Evolutionary conservation across 768 basidiomycete genomes (phyloP).

Genomic region (Rhizopogon vinicolor): DNA sequence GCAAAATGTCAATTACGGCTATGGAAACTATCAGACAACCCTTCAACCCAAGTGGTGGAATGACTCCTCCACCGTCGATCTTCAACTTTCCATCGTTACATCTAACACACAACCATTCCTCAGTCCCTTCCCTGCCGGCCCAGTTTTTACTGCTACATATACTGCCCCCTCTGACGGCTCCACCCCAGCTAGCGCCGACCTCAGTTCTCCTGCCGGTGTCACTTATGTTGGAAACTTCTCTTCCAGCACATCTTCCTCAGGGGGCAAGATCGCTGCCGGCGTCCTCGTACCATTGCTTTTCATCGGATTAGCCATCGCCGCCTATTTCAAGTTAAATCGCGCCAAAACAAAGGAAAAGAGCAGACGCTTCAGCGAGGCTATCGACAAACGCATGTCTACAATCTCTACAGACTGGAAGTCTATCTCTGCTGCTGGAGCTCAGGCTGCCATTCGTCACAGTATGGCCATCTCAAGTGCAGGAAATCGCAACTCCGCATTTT

Average conservation of each 20-base stretch:
- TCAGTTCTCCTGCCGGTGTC: constrained; percentile 25
- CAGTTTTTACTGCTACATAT: constrained; percentile 66
- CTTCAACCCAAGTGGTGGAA: constrained; percentile 75
- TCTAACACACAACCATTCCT: constrained; percentile 47
- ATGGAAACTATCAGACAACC: constrained; percentile 44
- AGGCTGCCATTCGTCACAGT: constrained; percentile 67
- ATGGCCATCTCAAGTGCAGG: constrained; percentile 42
- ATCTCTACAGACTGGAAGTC: constrained; percentile 77
- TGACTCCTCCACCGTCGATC: constrained; percentile 36
- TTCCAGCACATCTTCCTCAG: constrained; percentile 31
- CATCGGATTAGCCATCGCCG: constrained; percentile 35
- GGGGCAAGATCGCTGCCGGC: constrained; percentile 64
- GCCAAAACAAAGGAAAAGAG: constrained; percentile 44
- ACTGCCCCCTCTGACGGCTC: constrained; percentile 34
- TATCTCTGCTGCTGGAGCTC: constrained; percentile 64
- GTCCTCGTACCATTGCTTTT: constrained; percentile 61
- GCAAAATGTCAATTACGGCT: constrained; percentile 42
- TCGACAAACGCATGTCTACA: constrained; percentile 83
- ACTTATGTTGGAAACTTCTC: constrained; percentile 37
- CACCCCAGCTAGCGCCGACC: constrained; percentile 37
- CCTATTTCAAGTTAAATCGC: constrained; percentile 54
- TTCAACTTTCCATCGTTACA: constrained; percentile 60
- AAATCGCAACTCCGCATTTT: constrained; percentile 45
- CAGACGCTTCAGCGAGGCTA: constrained; percentile 54
- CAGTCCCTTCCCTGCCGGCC: constrained; percentile 55